A percentile compares a stretch with the other conserved stretches of the same genome.
Conservation (phyloP, 2,329 filamentous ascomycete species). For the Ceratocystis variospora region DNA sequence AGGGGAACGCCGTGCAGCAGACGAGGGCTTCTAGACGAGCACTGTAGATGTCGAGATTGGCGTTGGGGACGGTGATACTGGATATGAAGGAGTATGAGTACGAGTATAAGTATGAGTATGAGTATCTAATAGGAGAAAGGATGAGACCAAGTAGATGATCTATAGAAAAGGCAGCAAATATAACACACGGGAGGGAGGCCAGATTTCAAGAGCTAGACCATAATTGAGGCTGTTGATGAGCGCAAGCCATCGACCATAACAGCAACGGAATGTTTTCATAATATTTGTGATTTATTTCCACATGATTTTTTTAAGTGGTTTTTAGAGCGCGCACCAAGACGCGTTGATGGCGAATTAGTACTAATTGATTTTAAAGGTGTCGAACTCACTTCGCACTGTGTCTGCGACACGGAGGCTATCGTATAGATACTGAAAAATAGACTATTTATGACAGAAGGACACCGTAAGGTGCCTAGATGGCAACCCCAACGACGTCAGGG, state of each 20-base stretch:
- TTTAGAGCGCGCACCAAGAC: neutral
- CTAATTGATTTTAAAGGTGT: neutral
- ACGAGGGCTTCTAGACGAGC: neutral
- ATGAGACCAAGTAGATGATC: neutral
- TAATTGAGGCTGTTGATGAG: neutral
- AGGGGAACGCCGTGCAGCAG: neutral
- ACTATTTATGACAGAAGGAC: neutral
- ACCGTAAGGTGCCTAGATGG: neutral
- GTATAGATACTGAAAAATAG: neutral
- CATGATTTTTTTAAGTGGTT: constrained; percentile 5
- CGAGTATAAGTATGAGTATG: no score
- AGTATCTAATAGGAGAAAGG: neutral
- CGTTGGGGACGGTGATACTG: neutral
- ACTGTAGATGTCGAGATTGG: neutral
- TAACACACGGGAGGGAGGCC: neutral
- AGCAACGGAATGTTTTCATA: neutral
- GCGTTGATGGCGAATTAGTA: neutral
- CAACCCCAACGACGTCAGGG: neutral
- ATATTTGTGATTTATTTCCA: neutral
- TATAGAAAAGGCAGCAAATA: neutral
- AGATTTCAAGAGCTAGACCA: neutral
- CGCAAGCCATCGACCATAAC: neutral
- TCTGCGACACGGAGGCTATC: neutral
- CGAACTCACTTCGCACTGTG: neutral
- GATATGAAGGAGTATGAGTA: no score